Percentiles rank a stretch among this genome's conserved stretches.
Conservation (phyloP, 345 rosid genomes). For the Geranium rotundifolium region DNA sequence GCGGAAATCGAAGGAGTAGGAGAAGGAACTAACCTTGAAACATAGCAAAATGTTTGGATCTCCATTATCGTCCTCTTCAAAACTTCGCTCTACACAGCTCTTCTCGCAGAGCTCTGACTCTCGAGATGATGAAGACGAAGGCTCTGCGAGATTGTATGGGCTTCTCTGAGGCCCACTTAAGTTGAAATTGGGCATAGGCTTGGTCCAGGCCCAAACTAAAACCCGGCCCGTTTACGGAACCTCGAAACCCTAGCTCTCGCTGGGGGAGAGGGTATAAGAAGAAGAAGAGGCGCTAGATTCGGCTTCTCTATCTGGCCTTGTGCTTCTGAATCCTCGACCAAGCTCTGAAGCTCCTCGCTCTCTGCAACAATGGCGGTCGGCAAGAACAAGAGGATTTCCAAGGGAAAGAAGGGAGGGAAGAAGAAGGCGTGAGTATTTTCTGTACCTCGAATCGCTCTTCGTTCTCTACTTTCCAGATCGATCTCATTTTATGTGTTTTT, state of each 20-base stretch:
- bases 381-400: conserved; percentile 48
- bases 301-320: background rate
- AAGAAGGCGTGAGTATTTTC: conserved; percentile 39
- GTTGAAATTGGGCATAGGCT: background rate
- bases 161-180: background rate
- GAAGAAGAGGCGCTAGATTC: background rate
- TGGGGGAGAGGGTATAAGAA: background rate
- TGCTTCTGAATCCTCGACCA: background rate
- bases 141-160: no score
- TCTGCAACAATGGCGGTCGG: conserved; percentile 9
- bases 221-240: background rate
- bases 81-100: no score
- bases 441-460: background rate
- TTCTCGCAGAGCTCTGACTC: no score
- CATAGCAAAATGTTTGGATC: no score
- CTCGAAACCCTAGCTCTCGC: background rate
- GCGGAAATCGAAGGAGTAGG: no score
- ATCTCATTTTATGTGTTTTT: background rate
- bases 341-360: background rate
- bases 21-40: no score
- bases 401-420: conserved; percentile 50
- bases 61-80: no score
- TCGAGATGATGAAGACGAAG: no score
- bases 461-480: background rate
- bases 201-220: background rate